phyloP scores from a whole-genome alignment of 2,329 filamentous ascomycete species.

The Fusarium keratoplasticum region DNA sequence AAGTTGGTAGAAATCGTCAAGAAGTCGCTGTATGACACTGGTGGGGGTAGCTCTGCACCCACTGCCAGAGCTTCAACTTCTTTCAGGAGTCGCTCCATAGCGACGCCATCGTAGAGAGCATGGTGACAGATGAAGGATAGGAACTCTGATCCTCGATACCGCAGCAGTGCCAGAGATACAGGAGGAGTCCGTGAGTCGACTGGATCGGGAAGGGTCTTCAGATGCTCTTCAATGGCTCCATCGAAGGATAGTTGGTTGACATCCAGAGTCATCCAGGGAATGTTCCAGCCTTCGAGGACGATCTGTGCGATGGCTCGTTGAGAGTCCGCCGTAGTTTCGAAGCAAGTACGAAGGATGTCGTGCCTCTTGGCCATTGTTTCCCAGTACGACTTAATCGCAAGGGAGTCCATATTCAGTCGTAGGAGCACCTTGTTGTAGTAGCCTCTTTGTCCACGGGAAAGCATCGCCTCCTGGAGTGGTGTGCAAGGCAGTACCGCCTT shows the following conservation, averaged over 20 bases:
- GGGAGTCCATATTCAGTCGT: conserved; percentile 62
- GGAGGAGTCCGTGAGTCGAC: conserved; percentile 60
- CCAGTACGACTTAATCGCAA: conserved; percentile 71
- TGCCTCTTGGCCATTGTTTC: conserved; percentile 71
- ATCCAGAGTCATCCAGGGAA: conserved; percentile 55
- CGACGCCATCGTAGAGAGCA: conserved; percentile 87
- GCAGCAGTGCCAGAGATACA: conserved; percentile 58
- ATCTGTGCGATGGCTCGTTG: conserved; percentile 78
- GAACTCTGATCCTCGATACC: conserved; percentile 46
- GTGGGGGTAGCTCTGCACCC: conserved; percentile 57
- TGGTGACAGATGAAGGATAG: conserved; percentile 75
- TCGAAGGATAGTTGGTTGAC: conserved; percentile 49
- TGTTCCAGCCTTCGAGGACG: conserved; percentile 63
- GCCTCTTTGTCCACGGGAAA: conserved; percentile 64
- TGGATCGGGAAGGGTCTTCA: conserved; percentile 50
- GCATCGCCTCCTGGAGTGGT: conserved; percentile 88
- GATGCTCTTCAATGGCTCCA: conserved; percentile 54
- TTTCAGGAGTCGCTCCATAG: conserved; percentile 74
- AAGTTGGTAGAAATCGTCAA: conserved; percentile 67
- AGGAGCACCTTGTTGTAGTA: conserved; percentile 83
- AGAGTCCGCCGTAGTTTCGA: conserved; percentile 72
- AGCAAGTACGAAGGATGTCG: conserved; percentile 82
- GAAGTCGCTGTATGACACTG: conserved; percentile 72
- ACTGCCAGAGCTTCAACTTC: conserved; percentile 74
- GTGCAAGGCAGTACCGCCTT: conserved; percentile 81